phyloP scores from a whole-genome alignment of 768 basidiomycete species.

The Phaeolepiota aurea region DNA sequence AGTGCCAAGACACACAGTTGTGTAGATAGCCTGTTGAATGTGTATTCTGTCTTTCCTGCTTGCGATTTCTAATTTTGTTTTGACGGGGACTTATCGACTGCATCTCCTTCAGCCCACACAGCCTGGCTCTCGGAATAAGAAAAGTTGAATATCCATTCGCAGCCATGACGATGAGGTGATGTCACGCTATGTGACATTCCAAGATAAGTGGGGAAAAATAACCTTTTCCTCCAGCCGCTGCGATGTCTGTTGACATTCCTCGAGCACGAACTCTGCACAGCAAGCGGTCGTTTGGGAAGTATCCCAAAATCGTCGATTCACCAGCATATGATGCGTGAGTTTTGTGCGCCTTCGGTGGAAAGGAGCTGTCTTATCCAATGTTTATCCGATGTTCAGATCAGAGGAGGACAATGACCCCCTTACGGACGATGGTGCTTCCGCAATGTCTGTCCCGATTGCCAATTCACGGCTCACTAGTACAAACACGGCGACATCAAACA shows the following conservation, averaged over 20 bases:
- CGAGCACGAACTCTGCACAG: slow-evolving; percentile 36
- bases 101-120: too few species aligned
- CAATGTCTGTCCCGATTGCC: slow-evolving; percentile 35
- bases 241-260: slow-evolving; percentile 17
- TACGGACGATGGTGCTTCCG: slow-evolving; percentile 63
- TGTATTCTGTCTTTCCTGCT: too few species aligned
- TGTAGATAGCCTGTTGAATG: too few species aligned
- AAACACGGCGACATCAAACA: slow-evolving; percentile 6
- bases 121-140: too few species aligned
- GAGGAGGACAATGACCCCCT: slow-evolving; percentile 86
- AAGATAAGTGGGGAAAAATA: too few species aligned
- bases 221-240: too few species aligned
- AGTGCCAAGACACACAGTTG: too few species aligned
- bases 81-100: too few species aligned
- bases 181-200: too few species aligned
- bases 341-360: slow-evolving; percentile 1
- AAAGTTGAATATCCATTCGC: too few species aligned
- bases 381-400: slow-evolving; percentile 37
- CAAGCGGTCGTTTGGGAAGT: slow-evolving; percentile 68
- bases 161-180: too few species aligned
- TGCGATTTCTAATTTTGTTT: too few species aligned
- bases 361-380: slow-evolving; percentile 2
- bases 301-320: slow-evolving; percentile 54
- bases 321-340: slow-evolving; percentile 72
- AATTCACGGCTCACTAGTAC: slow-evolving; percentile 15